A percentile compares a stretch with the other conserved stretches of the same genome.
These are phyloP conservation scores for Diaporthe ampelina DNA, from an alignment of 2,329 filamentous ascomycete genomes.

Conservation along the genomic window DNA sequence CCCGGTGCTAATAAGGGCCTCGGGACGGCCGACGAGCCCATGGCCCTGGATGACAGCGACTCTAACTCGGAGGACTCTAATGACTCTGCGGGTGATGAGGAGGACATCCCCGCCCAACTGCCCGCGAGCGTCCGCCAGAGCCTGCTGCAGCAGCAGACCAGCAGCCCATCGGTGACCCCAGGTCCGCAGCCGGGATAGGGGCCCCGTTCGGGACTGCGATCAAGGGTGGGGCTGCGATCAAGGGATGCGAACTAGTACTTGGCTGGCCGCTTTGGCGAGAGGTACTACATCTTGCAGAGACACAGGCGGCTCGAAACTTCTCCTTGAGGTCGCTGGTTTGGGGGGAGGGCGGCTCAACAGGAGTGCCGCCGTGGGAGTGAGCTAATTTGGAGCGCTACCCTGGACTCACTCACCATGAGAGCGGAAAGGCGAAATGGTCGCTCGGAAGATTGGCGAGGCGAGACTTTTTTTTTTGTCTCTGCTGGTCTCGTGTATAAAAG, in stretches of 20 bases:
- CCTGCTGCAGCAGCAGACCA: slow-evolving; percentile 39
- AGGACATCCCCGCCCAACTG: slow-evolving; percentile 52
- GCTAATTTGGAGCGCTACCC: background rate
- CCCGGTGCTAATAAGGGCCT: background rate
- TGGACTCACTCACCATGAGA: background rate
- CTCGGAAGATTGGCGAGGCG: background rate
- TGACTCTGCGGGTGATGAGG: slow-evolving; percentile 44
- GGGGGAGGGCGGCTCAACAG: too few relatives aligned
- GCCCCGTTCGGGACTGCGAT: background rate
- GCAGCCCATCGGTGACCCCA: slow-evolving; percentile 21
- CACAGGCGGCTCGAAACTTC: too few relatives aligned
- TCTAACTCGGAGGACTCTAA: slow-evolving; percentile 47
- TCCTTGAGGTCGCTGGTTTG: background rate
- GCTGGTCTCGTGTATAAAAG: background rate
- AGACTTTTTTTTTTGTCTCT: too few relatives aligned
- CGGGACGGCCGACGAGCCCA: slow-evolving; percentile 35
- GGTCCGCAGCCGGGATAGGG: background rate
- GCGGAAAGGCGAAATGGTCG: background rate
- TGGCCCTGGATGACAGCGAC: slow-evolving; percentile 42
- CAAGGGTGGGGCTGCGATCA: background rate
- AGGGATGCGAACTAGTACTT: background rate
- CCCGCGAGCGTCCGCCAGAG: slow-evolving; percentile 50
- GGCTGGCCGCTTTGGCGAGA: background rate
- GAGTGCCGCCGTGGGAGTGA: too few relatives aligned
- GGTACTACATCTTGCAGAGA: background rate